phyloP scores from a whole-genome alignment of 2,329 filamentous ascomycete species.

The Beauveria sp. region DNA sequence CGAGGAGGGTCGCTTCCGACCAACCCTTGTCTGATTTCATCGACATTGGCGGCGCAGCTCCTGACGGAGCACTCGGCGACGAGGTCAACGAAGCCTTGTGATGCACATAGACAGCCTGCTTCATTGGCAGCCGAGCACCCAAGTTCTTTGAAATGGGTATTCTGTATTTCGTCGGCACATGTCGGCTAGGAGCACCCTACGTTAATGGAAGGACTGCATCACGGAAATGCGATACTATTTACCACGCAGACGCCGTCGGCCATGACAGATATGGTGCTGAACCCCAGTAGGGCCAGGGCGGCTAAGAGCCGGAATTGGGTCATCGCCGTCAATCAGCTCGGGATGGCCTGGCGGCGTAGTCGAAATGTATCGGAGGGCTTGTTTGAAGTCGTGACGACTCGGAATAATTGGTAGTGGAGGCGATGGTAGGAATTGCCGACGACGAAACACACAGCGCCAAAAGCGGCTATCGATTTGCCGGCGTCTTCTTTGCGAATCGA shows the following conservation, averaged over 20 bases:
- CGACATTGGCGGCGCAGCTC: slow-evolving; percentile 18
- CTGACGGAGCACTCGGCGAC: slow-evolving; percentile 32
- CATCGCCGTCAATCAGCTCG: neutral
- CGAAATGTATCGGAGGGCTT: neutral
- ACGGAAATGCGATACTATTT: neutral
- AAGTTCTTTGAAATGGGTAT: slow-evolving; percentile 5
- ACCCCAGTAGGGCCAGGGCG: neutral
- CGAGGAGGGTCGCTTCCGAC: neutral
- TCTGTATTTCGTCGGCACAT: slow-evolving; percentile 15
- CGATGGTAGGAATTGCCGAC: neutral
- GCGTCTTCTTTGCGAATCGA: neutral
- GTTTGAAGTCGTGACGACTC: neutral
- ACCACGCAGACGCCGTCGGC: neutral
- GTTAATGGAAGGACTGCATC: neutral
- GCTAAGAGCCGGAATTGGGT: neutral
- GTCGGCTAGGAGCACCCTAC: slow-evolving; percentile 12
- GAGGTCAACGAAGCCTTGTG: slow-evolving; percentile 26
- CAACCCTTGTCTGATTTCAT: slow-evolving; percentile 17
- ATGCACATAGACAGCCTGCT: slow-evolving; percentile 33
- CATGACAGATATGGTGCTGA: neutral
- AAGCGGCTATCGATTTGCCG: neutral
- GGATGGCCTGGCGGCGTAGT: neutral
- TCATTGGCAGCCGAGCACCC: slow-evolving; percentile 23
- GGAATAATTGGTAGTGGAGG: neutral
- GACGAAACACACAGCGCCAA: neutral